Evolutionary conservation across 1,284 basidiomycete genomes (phyloP), one percentile per base, ranked within the genome.

Genomic region (Moesziomyces parantarcticus): DNA sequence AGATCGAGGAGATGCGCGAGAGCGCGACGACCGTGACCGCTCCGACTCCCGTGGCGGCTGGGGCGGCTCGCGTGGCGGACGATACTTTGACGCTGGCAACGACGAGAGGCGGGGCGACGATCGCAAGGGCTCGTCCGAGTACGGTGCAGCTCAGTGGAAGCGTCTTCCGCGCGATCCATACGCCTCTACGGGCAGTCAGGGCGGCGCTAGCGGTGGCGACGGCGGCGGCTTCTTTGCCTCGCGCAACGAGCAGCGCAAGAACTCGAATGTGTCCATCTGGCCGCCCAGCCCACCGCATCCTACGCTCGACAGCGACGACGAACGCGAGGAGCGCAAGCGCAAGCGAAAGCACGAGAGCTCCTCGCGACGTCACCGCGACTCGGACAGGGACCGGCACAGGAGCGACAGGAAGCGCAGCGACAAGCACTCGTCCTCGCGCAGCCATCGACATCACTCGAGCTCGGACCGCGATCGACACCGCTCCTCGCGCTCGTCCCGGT

Each of bases 261-360:
- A 70, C 25, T 70, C 70, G 6, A 77, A 54, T 6, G 16, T 76
- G 9, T 76, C 73, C 26, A 76, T 79, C 49, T 79, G 78, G 78
- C 78, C 78, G 8, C 58, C 63, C 3, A 74, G 70, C 5, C 78
- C 78, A 5, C 60, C 53, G 6, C 64, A 69, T 34, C 74, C 76
- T 2, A 69, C 60, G 1, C 53, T 59, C 18, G 71, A 74, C 26
- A 71, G 69, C 20, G 73, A 72, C 7, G 64, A 71, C 8, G 77
- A 79, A 43, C 53, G 65, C 18, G 74, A 78, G 29, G 16, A 39
- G 18, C 36, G 36, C 36, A 62, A 70, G 39, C 52, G 63, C 21
- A 66, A 59, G 26, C 60, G 58, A 16, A 64, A 59, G 36, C 47
- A 53, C 20, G 56, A 57, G 9, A 50, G 50, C 21, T 57, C 50